Conservation (phyloP, 129 eudicot genomes). For the Centella asiatica region DNA sequence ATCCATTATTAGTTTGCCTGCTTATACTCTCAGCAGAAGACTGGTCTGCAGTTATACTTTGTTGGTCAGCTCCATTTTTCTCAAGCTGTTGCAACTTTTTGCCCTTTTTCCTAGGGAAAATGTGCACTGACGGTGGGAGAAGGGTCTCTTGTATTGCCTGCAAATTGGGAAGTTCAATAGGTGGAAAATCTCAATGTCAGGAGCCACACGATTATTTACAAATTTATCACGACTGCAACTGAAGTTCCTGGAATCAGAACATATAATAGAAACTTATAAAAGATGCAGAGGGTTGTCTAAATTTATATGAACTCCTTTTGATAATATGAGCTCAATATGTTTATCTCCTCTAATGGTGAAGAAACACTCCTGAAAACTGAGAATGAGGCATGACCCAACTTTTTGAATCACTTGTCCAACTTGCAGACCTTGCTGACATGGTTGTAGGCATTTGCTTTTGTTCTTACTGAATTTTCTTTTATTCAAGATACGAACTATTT, state of each 20-base stretch:
- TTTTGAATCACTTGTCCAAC: too few species aligned
- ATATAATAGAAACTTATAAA: not conserved
- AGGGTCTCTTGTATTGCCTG: conserved; percentile 83
- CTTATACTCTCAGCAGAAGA: conserved; percentile 19
- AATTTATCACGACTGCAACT: not conserved
- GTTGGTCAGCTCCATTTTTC: conserved; percentile 35
- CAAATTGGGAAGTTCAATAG: conserved; percentile 13
- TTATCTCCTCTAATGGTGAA: not conserved
- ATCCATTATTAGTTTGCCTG: conserved; percentile 36
- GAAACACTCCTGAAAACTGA: not conserved
- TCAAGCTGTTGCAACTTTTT: conserved; percentile 27
- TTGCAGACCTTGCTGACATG: too few species aligned
- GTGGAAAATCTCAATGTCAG: not conserved
- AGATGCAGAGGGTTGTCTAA: not conserved
- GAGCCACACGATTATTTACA: not conserved
- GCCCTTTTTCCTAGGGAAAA: conserved; percentile 40
- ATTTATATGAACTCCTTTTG: not conserved
- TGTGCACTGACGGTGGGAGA: conserved; percentile 77
- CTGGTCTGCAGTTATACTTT: conserved; percentile 23
- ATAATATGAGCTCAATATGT: too few species aligned
- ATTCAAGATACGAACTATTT: too few species aligned
- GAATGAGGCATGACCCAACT: too few species aligned
- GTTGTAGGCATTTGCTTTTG: too few species aligned
- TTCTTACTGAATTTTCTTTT: too few species aligned
- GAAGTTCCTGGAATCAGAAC: not conserved